Conservation (phyloP, 2,329 filamentous ascomycete genomes). For the Venturia oleaginea region DNA sequence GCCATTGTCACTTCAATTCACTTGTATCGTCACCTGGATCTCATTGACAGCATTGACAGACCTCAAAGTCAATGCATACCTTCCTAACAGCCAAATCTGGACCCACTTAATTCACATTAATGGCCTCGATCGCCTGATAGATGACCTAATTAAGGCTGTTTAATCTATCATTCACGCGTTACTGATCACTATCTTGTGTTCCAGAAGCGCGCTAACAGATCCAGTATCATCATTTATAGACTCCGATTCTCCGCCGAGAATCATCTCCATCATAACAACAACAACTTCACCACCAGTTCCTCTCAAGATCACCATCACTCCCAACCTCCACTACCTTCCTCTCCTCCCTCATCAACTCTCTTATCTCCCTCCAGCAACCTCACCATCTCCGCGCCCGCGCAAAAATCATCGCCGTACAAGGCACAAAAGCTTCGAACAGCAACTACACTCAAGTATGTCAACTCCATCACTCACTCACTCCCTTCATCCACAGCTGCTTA, state of each 20-base stretch:
- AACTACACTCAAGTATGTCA: background rate
- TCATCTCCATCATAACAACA: background rate
- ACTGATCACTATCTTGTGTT: too few species aligned
- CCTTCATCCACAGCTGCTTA: background rate
- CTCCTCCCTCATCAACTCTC: background rate
- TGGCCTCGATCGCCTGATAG: too few species aligned
- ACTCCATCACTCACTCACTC: background rate
- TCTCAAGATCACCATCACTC: background rate
- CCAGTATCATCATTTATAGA: background rate
- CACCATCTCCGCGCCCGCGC: background rate
- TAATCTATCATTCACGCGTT: too few species aligned
- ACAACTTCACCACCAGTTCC: background rate
- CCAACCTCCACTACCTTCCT: background rate
- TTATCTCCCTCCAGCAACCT: background rate
- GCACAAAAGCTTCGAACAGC: slow-evolving; percentile 2
- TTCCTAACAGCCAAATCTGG: background rate
- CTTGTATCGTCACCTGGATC: background rate
- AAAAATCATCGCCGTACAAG: background rate
- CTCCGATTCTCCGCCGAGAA: background rate
- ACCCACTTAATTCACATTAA: background rate
- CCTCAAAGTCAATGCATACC: background rate
- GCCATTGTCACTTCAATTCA: background rate
- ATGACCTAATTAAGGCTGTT: too few species aligned
- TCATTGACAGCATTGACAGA: background rate
- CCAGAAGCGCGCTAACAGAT: background rate